These are phyloP conservation scores for Pseudogymnoascus sp. DNA, from an alignment of 2,329 filamentous ascomycete species.

Conservation along the genomic window DNA sequence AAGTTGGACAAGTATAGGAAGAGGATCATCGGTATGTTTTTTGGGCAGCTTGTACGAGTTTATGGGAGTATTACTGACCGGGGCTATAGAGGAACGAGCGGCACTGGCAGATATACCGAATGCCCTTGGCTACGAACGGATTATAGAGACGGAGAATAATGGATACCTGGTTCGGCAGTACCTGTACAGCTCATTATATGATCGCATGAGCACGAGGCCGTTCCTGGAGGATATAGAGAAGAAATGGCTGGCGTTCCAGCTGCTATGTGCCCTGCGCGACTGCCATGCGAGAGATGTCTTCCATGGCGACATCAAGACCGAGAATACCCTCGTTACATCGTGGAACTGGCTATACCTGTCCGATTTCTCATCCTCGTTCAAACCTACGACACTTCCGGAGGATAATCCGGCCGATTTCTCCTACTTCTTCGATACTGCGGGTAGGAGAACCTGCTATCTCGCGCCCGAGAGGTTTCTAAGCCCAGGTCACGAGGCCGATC, in stretches of 20 bases:
- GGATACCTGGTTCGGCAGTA: slow-evolving; percentile 92
- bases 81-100: slow-evolving; percentile 62
- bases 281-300: slow-evolving; percentile 84
- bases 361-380: slow-evolving; percentile 96
- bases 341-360: slow-evolving; percentile 99
- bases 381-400: slow-evolving; percentile 85
- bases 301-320: slow-evolving; percentile 97
- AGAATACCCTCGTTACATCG: slow-evolving; percentile 92
- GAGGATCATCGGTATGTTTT: slow-evolving; percentile 59
- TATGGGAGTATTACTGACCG: slow-evolving; percentile 13
- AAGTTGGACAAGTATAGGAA: slow-evolving; percentile 71
- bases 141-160: slow-evolving; percentile 84
- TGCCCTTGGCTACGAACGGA: slow-evolving; percentile 78
- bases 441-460: slow-evolving; percentile 84
- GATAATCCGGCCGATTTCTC: slow-evolving; percentile 97
- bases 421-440: slow-evolving; percentile 93
- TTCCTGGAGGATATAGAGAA: slow-evolving; percentile 98
- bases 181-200: slow-evolving; percentile 93
- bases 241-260: slow-evolving; percentile 95
- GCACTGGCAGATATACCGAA: slow-evolving; percentile 78
- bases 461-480: slow-evolving; percentile 87
- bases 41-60: background rate
- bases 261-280: slow-evolving; percentile 84
- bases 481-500: slow-evolving; percentile 54
- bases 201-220: slow-evolving; percentile 89